phyloP scores from a whole-genome alignment of 179 eudicot genomes.

The Corrigiola litoralis region DNA sequence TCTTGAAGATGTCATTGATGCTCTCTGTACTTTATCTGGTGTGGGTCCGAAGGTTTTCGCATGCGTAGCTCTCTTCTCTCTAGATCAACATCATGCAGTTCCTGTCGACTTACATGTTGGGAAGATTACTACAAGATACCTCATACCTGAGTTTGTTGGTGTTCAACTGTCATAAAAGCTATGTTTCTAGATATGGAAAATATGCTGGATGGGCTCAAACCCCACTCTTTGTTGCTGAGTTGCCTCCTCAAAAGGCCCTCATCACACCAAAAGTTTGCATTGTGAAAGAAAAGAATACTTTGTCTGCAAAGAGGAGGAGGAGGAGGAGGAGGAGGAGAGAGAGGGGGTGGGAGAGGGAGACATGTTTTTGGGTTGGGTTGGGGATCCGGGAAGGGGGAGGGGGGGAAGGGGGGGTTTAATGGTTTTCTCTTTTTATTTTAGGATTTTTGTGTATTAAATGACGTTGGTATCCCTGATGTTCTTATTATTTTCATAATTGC shows the following conservation, averaged over 20 bases:
- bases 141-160: slow-evolving; percentile 87
- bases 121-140: slow-evolving; percentile 84
- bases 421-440: too few relatives aligned
- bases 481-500: too few relatives aligned
- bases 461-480: too few relatives aligned
- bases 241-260: slow-evolving; percentile 77
- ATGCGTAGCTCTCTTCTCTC: slow-evolving; percentile 87
- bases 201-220: slow-evolving; percentile 99
- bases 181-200: slow-evolving; percentile 75
- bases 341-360: too few relatives aligned
- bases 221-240: slow-evolving; percentile 84
- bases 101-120: slow-evolving; percentile 96
- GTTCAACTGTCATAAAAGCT: slow-evolving; percentile 62
- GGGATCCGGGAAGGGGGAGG: too few relatives aligned
- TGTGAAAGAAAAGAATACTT: slow-evolving; percentile 25
- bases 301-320: too few relatives aligned
- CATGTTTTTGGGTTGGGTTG: too few relatives aligned
- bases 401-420: too few relatives aligned
- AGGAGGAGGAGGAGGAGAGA: too few relatives aligned
- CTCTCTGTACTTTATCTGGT: slow-evolving; percentile 71
- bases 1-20: slow-evolving; percentile 60
- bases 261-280: slow-evolving; percentile 27
- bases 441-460: too few relatives aligned
- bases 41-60: slow-evolving; percentile 99
- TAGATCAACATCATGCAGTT: slow-evolving; percentile 94